Conservation (phyloP, 1,284 basidiomycete species). For the Papiliotrema laurentii region DNA sequence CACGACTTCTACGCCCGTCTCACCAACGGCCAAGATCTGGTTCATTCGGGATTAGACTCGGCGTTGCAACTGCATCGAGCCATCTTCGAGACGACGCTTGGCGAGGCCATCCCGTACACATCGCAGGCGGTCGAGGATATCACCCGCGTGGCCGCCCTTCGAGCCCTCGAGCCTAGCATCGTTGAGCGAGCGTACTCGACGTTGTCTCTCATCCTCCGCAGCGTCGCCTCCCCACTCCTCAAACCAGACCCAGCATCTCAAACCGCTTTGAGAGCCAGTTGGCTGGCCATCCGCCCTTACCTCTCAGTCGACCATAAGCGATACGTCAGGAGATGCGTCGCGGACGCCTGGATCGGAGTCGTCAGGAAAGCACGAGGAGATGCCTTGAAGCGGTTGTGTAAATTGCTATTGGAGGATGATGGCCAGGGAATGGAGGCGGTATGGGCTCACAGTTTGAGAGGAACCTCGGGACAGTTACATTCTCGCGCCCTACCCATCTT, state of each 20-base stretch:
- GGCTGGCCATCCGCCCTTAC: constrained; percentile 35
- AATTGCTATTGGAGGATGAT: constrained; percentile 26
- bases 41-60: constrained; percentile 42
- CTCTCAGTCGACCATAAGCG: constrained; percentile 33
- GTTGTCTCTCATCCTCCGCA: constrained; percentile 40
- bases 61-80: constrained; percentile 40
- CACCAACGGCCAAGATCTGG: constrained; percentile 27
- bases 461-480: constrained; percentile 70
- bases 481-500: constrained; percentile 66
- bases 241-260: constrained; percentile 21
- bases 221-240: constrained; percentile 31
- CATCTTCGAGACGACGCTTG: constrained; percentile 50
- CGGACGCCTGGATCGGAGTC: constrained; percentile 46
- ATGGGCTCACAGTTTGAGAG: constrained; percentile 35
- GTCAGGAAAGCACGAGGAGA: constrained; percentile 41
- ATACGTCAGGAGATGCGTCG: constrained; percentile 44
- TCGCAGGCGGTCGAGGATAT: constrained; percentile 28
- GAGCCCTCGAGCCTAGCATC: constrained; percentile 39
- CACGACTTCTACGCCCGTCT: constrained; percentile 53
- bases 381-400: constrained; percentile 25
- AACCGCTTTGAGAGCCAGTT: constrained; percentile 22
- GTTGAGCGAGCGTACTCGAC: constrained; percentile 47
- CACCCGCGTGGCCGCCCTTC: constrained; percentile 33
- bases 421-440: constrained; percentile 38
- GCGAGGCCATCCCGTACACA: constrained; percentile 31